Evolutionary conservation across 2,329 filamentous ascomycete species (phyloP).

Genomic region (Ophiocordyceps sinensis): DNA sequence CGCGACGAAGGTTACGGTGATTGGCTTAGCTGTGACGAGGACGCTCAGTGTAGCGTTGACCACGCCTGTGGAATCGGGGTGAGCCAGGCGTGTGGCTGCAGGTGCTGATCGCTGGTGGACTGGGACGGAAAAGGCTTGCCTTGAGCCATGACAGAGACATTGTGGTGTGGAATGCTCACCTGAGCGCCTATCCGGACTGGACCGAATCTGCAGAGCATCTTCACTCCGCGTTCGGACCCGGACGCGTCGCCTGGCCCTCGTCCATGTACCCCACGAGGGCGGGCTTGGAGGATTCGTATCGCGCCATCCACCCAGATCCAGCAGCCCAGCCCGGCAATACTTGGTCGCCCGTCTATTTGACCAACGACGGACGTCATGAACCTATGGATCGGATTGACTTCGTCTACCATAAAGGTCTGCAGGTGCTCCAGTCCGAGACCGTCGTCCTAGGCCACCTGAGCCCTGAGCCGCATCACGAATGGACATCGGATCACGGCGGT

Average conservation of each 20-base stretch:
- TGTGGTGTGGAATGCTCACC: too few relatives aligned
- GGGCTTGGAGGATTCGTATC: conserved; percentile 25
- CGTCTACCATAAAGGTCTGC: conserved; percentile 23
- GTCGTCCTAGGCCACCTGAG: conserved; percentile 19
- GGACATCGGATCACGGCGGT: conserved; percentile 25
- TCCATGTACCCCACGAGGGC: conserved; percentile 18
- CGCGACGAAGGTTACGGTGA: too few relatives aligned
- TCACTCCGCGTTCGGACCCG: conserved; percentile 20
- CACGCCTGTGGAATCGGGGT: too few relatives aligned
- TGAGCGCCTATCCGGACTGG: too few relatives aligned
- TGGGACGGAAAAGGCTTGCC: too few relatives aligned
- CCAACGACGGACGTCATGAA: conserved; percentile 18
- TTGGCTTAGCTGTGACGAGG: too few relatives aligned
- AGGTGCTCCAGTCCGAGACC: conserved; percentile 14
- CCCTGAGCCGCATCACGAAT: conserved; percentile 23
- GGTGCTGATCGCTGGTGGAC: too few relatives aligned
- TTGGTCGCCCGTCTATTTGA: conserved; percentile 24
- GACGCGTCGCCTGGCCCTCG: conserved; percentile 25
- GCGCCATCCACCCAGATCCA: conserved; percentile 21
- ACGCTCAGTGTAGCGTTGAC: too few relatives aligned
- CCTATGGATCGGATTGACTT: conserved; percentile 28
- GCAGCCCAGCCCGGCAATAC: conserved; percentile 17
- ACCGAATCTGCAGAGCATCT: conserved; percentile 15
- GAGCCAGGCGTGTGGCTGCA: too few relatives aligned
- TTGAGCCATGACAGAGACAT: too few relatives aligned